Evolutionary conservation across 2,329 filamentous ascomycete species (phyloP).

Genomic region (Boeremia exigua): DNA sequence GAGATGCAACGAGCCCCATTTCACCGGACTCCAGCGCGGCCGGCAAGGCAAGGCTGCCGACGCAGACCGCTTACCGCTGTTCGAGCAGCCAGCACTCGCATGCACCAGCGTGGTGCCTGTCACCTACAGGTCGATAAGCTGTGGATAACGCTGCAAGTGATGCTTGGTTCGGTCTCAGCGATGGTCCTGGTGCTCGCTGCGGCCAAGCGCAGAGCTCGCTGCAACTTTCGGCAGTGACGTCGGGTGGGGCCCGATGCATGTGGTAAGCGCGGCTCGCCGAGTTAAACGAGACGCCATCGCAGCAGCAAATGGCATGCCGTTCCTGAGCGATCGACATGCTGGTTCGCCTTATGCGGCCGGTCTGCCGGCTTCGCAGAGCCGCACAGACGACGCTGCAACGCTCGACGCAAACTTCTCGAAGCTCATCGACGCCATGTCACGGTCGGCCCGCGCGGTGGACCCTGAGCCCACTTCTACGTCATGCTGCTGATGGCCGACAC

Average conservation of each 20-base stretch:
- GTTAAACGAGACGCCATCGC: constrained; percentile 2
- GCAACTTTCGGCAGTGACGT: constrained; percentile 26
- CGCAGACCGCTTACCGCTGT: constrained; percentile 22
- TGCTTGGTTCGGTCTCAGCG: constrained; percentile 14
- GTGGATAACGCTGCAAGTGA: constrained; percentile 9
- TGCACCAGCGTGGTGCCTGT: constrained; percentile 7
- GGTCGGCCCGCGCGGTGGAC: constrained; percentile 29
- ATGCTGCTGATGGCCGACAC: constrained; percentile 25
- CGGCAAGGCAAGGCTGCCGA: constrained; percentile 30
- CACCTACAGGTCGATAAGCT: constrained; percentile 9
- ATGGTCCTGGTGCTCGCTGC: constrained; percentile 7
- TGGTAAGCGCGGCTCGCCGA: constrained; percentile 30
- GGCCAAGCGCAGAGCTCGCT: constrained; percentile 16
- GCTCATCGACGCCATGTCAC: constrained; percentile 4
- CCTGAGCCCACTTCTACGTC: constrained; percentile 41
- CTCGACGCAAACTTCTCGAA: constrained; percentile 17
- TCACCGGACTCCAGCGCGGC: constrained; percentile 28
- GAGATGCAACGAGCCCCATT: constrained; percentile 28
- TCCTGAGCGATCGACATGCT: constrained; percentile 6
- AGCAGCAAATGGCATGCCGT: neutral
- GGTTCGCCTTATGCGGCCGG: constrained; percentile 16
- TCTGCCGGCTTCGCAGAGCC: constrained; percentile 12
- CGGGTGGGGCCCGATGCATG: constrained; percentile 16
- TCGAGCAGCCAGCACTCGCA: neutral
- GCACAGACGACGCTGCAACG: constrained; percentile 15